Base-by-base conservation (phyloP, 345 rosid genomes). In the Syzygium oleosum region DNA sequence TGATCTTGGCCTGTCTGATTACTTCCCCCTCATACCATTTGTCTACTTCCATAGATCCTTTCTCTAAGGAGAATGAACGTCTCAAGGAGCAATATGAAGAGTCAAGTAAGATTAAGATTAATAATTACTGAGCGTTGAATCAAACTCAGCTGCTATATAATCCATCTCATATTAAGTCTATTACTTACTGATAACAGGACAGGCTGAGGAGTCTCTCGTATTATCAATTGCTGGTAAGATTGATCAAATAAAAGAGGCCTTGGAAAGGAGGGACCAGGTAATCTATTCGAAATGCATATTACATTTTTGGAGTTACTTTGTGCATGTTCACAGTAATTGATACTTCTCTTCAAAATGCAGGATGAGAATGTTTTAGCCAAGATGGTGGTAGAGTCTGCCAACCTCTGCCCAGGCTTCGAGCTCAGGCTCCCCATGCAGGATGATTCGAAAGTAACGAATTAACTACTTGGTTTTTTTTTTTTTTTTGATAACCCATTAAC, bases 191-290 rank as follows among this genome's bases (percentile, higher is more conserved):
- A 61, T n/a, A 13, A 61, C 5, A 13, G 73, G 9, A 61, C 9
- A n/a, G 4, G 21, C 7, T 0, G 73, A 6, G 17, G 9, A n/a
- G 0, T 61, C 34, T 29, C 9, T n/a, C 19, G 6, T 9, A 0
- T n/a, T 0, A 13, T 27, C 31, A 61, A 5, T n/a, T 61, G 1
- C 0, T 0, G 68, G 4, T 5, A 13, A 61, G 68, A 61, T 61
- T 15, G 68, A 1, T 61, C 0, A 27, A 27, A 16, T 27, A 11
- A 3, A 0, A 59, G 8, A 12, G 0, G 2, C 15, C 29, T 5
- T 27, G 68, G 12, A 59, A 4, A 41, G 0, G 6, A 41, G 43
- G 43, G 43, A 38, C 43, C 43, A 41, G 1, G 43, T 4, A 41
- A 41, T 41, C 1, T 41, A 41, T 41, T 41, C 43, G 43, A 41